Evolutionary conservation across 331 rosid species (phyloP), one percentile per base, ranked within the genome.

Genomic region (Phaseolus coccineus): DNA sequence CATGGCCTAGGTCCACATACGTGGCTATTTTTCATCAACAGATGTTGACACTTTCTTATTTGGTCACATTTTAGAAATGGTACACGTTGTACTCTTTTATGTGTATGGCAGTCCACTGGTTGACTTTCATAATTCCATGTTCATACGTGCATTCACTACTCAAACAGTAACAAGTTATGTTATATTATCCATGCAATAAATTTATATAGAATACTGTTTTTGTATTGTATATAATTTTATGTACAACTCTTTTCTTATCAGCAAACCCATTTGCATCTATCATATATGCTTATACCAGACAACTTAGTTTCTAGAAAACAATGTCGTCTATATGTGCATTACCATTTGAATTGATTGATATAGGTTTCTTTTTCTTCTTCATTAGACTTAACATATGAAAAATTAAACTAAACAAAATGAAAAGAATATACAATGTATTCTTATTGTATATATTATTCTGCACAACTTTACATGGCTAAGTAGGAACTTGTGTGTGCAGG

Each of bases 401-500:
- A 59, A 61, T 12, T 59, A 28, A 59, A 56, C 3, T 57, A 58
- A 57, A 58, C 35, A 11, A 58, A 58, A 8, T 58, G 39, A 28
- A 27, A 28, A 59, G 39, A 59, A 30, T 59, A n/a, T 28, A 59
- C 19, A 4, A n/a, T 33, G 42, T 39, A 37, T 53, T 52, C 52
- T 12, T 37, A 12, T 14, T 39, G 15, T 61, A 5, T 39, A 9
- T 62, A 44, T 39, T 27, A 14, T 39, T 24, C n/a, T 64, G 71
- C 50, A 8, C 14, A 63, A 6, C 50, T 65, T 4, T 3, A 2
- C 8, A 39, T 37, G 51, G 4, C 31, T 37, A 65, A 69, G 22
- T 28, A 14, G 12, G 40, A 69, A 25, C 27, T 25, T 47, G 35
- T 59, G 39, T 73, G 69, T 64, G 31, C 87, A 96, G 99, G 99